Evolutionary conservation across 495 filamentous ascomycete species (phyloP).

Genomic region (Cudoniella acicularis): DNA sequence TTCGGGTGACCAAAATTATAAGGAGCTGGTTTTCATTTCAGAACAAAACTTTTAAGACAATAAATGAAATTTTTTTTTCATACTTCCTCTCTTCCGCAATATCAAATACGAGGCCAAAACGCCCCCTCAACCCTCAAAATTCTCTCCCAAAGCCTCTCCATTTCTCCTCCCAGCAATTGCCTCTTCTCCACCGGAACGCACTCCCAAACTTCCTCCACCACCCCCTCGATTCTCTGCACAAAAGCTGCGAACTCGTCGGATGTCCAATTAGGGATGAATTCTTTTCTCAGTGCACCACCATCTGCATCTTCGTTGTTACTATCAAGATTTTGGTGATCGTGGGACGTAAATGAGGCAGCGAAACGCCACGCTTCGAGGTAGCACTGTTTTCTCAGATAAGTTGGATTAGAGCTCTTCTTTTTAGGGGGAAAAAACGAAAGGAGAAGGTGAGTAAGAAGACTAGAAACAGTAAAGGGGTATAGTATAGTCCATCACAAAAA

Average conservation of each 20-base stretch:
- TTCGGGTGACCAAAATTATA: too few relatives aligned
- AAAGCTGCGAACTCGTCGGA: constrained; percentile 54
- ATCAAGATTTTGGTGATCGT: constrained; percentile 11
- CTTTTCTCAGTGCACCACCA: constrained; percentile 56
- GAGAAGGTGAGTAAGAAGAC: background rate
- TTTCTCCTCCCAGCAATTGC: background rate
- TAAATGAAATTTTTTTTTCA: too few relatives aligned
- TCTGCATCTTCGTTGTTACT: constrained; percentile 51
- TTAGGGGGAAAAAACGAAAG: background rate
- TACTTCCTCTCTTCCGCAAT: too few relatives aligned
- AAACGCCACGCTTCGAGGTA: constrained; percentile 59
- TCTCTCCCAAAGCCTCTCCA: background rate
- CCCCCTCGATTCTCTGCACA: constrained; percentile 47
- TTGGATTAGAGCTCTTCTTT: background rate
- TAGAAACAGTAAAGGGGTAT: too few relatives aligned
- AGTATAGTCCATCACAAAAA: too few relatives aligned
- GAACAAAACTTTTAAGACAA: too few relatives aligned
- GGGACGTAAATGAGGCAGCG: constrained; percentile 40
- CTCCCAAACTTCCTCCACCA: constrained; percentile 31
- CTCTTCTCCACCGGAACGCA: background rate
- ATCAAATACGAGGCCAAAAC: too few relatives aligned
- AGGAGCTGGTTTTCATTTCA: too few relatives aligned
- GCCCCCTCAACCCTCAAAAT: background rate
- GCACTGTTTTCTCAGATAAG: constrained; percentile 18
- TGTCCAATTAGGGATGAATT: constrained; percentile 67